A percentile compares a stretch with the other conserved stretches of the same genome.
phyloP scores from a whole-genome alignment of 306 rosid species.

The Trifolium pratense region DNA sequence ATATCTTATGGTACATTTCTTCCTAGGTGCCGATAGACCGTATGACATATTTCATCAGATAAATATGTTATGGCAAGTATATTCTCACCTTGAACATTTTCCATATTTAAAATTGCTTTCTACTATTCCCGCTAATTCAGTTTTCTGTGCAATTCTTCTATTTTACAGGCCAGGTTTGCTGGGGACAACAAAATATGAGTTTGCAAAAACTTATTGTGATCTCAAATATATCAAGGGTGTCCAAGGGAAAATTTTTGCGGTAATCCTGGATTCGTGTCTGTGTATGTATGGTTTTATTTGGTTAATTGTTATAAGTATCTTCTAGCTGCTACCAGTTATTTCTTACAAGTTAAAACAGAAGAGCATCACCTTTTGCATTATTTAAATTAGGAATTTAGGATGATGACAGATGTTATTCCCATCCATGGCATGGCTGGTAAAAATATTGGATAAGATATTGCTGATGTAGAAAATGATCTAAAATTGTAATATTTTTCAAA shows the following conservation, averaged over 20 bases:
- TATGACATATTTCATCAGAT: constrained; percentile 94
- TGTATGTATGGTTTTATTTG: constrained; percentile 28
- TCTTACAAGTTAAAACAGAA: constrained; percentile 33
- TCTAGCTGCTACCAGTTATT: constrained; percentile 37
- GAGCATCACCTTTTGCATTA: constrained; percentile 36
- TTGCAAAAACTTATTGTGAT: constrained; percentile 86
- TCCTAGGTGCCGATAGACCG: constrained; percentile 95
- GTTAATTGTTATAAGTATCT: constrained; percentile 24
- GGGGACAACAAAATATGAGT: constrained; percentile 75
- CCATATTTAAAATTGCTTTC: constrained; percentile 25
- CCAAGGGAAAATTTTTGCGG: constrained; percentile 80
- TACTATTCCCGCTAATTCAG: constrained; percentile 28
- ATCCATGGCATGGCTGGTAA: constrained; percentile 32
- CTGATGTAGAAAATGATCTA: constrained; percentile 26
- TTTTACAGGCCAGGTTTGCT: constrained; percentile 88
- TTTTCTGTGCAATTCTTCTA: constrained; percentile 40
- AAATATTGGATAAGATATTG: constrained; percentile 25
- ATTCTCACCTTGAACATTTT: constrained; percentile 35
- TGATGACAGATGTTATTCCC: constrained; percentile 22
- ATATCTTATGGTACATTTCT: constrained; percentile 55
- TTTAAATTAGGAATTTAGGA: constrained; percentile 43
- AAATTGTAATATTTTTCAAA: constrained; percentile 16
- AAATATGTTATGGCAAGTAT: constrained; percentile 88
- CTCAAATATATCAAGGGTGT: constrained; percentile 54
- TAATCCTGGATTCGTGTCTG: constrained; percentile 43